Conservation (phyloP, 768 basidiomycete genomes). For the Kwoniella dejecticola region DNA sequence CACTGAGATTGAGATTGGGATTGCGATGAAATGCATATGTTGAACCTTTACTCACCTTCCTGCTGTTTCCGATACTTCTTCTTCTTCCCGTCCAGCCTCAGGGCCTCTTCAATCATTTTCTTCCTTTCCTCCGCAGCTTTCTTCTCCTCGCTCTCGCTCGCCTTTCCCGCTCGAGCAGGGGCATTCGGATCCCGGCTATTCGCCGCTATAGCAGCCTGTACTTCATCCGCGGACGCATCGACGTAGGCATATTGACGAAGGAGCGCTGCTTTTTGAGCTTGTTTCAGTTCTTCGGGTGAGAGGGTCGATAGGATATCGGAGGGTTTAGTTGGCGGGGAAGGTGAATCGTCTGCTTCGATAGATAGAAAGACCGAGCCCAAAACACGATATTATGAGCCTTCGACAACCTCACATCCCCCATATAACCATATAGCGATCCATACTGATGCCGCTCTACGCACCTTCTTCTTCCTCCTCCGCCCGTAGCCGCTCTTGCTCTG, state of each 20-base stretch:
- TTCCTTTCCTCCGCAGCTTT: slow-evolving; percentile 48
- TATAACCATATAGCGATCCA: background rate
- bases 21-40: background rate
- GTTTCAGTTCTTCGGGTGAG: slow-evolving; percentile 47
- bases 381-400: too few species aligned
- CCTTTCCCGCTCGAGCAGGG: slow-evolving; percentile 28
- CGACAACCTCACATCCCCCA: too few species aligned
- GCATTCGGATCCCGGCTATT: slow-evolving; percentile 24
- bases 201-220: background rate
- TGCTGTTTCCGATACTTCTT: slow-evolving; percentile 53
- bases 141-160: slow-evolving; percentile 44
- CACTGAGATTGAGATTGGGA: too few species aligned
- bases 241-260: slow-evolving; percentile 53
- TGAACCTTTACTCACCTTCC: slow-evolving; percentile 33
- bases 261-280: slow-evolving; percentile 44
- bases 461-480: slow-evolving; percentile 19
- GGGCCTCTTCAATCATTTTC: slow-evolving; percentile 42
- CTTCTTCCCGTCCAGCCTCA: slow-evolving; percentile 49
- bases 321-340: slow-evolving; percentile 2
- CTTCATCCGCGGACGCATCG: slow-evolving; percentile 34
- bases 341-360: background rate
- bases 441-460: too few species aligned
- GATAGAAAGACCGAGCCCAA: background rate
- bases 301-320: slow-evolving; percentile 33
- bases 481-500: slow-evolving; percentile 16